Percentiles rank a stretch among this genome's conserved stretches.
Evolutionary conservation across 2,329 filamentous ascomycete genomes (phyloP).

Genomic region (Cladosporium cucumerinum): DNA sequence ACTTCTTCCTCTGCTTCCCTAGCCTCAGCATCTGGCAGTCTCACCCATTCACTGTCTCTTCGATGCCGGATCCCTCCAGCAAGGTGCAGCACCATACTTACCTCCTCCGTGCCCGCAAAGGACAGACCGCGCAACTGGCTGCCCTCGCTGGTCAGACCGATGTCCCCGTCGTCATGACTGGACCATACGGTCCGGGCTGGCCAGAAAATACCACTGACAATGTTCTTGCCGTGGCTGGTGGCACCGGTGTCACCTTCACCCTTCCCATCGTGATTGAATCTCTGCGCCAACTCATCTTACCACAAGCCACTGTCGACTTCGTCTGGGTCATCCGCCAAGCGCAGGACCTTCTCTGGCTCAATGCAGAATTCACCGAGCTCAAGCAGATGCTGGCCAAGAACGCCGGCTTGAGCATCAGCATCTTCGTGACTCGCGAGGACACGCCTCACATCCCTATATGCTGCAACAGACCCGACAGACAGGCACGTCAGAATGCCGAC

Average conservation of each 20-base stretch:
- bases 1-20: conserved; percentile 68
- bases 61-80: conserved; percentile 37
- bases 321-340: conserved; percentile 61
- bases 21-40: conserved; percentile 67
- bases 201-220: conserved; percentile 17
- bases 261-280: conserved; percentile 51
- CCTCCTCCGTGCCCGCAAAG: conserved; percentile 39
- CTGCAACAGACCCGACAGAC: conserved; percentile 14
- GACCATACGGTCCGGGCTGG: conserved; percentile 54
- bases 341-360: conserved; percentile 57
- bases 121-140: conserved; percentile 58
- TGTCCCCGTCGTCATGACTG: conserved; percentile 57
- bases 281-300: conserved; percentile 30
- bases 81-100: conserved; percentile 38
- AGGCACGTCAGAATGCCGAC: neutral
- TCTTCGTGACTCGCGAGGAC: conserved; percentile 59
- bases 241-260: conserved; percentile 58
- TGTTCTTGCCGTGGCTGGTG: conserved; percentile 45
- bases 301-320: conserved; percentile 55
- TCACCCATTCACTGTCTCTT: conserved; percentile 67
- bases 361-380: conserved; percentile 53
- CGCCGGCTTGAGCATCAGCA: conserved; percentile 46
- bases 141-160: conserved; percentile 34
- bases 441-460: conserved; percentile 11
- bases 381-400: conserved; percentile 32